Evolutionary conservation across 768 basidiomycete species (phyloP).

Genomic region (Panaeolus papilionaceus): DNA sequence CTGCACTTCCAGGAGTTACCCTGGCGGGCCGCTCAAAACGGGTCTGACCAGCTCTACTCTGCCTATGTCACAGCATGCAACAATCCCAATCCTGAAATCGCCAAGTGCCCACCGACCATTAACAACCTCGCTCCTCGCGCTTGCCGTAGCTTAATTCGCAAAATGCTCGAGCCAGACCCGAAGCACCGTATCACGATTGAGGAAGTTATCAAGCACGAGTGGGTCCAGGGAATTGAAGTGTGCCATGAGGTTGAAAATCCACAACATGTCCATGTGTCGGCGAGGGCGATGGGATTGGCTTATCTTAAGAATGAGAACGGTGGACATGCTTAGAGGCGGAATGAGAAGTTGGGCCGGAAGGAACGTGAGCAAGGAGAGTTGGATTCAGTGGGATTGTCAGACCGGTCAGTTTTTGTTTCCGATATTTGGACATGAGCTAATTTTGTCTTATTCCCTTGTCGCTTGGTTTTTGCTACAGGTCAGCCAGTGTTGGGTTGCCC

Average conservation of each 20-base stretch:
- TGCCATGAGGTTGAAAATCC: conserved; percentile 72
- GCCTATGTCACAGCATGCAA: conserved; percentile 71
- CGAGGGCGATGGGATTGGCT: conserved; percentile 61
- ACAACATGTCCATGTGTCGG: conserved; percentile 75
- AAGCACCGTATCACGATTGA: conserved; percentile 78
- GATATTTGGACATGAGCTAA: conserved; percentile 2
- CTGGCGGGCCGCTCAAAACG: conserved; percentile 91
- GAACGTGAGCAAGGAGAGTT: conserved; percentile 6
- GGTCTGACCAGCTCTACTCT: conserved; percentile 77
- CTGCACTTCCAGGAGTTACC: conserved; percentile 97
- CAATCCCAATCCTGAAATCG: conserved; percentile 49
- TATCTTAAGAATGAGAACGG: conserved; percentile 39
- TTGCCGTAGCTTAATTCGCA: conserved; percentile 82
- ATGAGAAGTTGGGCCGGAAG: not conserved
- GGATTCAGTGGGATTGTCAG: not conserved
- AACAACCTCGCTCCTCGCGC: conserved; percentile 88
- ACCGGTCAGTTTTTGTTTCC: conserved; percentile 15
- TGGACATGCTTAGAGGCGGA: conserved; percentile 17
- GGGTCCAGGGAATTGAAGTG: conserved; percentile 84
- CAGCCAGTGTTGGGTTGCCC: not conserved
- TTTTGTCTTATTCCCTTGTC: not conserved
- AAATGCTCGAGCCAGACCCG: conserved; percentile 97
- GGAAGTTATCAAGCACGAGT: conserved; percentile 77
- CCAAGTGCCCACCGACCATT: conserved; percentile 70
- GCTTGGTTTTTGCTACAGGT: not conserved